Percentiles rank a stretch among this genome's conserved stretches.
phyloP scores from a whole-genome alignment of 805 yeast genomes.

The Wickerhamiella azymoides region DNA sequence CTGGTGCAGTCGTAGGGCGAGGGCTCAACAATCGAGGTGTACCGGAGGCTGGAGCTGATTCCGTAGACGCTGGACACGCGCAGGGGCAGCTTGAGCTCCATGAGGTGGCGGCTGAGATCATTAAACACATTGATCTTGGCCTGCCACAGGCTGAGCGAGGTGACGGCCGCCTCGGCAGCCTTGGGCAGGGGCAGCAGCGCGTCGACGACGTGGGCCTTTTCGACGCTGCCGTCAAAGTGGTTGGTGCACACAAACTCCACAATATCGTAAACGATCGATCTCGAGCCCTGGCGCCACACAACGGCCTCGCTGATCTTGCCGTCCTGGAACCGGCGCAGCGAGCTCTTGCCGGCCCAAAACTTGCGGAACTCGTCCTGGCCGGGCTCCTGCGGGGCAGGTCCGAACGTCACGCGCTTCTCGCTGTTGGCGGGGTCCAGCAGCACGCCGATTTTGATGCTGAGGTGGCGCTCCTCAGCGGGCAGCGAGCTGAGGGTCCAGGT shows the following conservation, averaged over 20 bases:
- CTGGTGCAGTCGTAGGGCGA: slow-evolving; percentile 44
- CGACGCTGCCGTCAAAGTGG: slow-evolving; percentile 35
- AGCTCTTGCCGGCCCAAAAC: slow-evolving; percentile 83
- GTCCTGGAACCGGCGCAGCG: slow-evolving; percentile 83
- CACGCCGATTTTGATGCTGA: slow-evolving; percentile 38
- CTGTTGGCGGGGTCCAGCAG: slow-evolving; percentile 55
- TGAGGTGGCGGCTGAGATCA: slow-evolving; percentile 34
- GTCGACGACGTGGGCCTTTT: slow-evolving; percentile 10
- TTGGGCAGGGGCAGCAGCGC: slow-evolving; percentile 40
- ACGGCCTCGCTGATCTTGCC: slow-evolving; percentile 85
- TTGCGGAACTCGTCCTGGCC: slow-evolving; percentile 49
- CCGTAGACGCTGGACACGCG: slow-evolving; percentile 59
- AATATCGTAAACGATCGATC: slow-evolving; percentile 53
- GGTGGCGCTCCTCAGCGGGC: slow-evolving; percentile 3
- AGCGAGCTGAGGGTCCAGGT: slow-evolving; percentile 19
- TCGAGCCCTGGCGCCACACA: slow-evolving; percentile 51
- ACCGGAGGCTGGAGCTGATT: slow-evolving; percentile 59
- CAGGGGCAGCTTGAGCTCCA: slow-evolving; percentile 49
- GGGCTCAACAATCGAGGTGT: slow-evolving; percentile 64
- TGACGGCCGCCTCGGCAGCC: slow-evolving; percentile 33
- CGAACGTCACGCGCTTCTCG: slow-evolving; percentile 74
- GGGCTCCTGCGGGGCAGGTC: slow-evolving; percentile 56
- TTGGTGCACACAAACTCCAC: slow-evolving; percentile 45
- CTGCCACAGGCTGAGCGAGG: slow-evolving; percentile 25
- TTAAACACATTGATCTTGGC: slow-evolving; percentile 34